Conservation (phyloP, 768 basidiomycete species). For the Mycena rebaudengoi region DNA sequence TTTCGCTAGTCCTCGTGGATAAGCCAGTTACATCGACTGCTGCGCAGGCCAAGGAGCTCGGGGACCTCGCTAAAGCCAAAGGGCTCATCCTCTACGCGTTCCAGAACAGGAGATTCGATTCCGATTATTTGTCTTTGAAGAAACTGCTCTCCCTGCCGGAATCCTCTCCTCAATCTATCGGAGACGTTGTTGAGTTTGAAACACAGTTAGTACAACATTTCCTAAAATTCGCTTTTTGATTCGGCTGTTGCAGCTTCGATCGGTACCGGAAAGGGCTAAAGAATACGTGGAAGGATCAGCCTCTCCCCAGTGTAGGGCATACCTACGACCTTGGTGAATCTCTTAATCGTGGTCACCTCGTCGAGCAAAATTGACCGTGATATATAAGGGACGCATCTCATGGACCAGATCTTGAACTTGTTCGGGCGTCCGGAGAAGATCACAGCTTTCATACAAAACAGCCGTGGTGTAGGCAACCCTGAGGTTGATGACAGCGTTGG, state of each 20-base stretch:
- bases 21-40: constrained; percentile 77
- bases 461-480: constrained; percentile 69
- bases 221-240: neutral
- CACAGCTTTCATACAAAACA: constrained; percentile 75
- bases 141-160: constrained; percentile 63
- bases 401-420: constrained; percentile 52
- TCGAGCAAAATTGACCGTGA: no score
- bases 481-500: constrained; percentile 74
- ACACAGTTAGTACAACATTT: constrained; percentile 61
- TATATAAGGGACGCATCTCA: constrained; percentile 14
- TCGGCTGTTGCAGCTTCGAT: constrained; percentile 62
- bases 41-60: constrained; percentile 67
- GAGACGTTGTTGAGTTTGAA: constrained; percentile 74
- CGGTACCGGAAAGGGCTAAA: constrained; percentile 73
- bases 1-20: constrained; percentile 71
- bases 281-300: constrained; percentile 83
- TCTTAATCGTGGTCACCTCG: constrained; percentile 73
- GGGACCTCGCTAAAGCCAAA: constrained; percentile 64
- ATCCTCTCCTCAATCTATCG: constrained; percentile 61
- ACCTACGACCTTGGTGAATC: constrained; percentile 84
- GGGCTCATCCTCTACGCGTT: constrained; percentile 72
- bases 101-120: constrained; percentile 83
- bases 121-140: constrained; percentile 75
- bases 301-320: constrained; percentile 66
- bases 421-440: constrained; percentile 79